These are phyloP conservation scores for Hortiboletus campestris DNA, from an alignment of 768 basidiomycete species.

Conservation along the genomic window DNA sequence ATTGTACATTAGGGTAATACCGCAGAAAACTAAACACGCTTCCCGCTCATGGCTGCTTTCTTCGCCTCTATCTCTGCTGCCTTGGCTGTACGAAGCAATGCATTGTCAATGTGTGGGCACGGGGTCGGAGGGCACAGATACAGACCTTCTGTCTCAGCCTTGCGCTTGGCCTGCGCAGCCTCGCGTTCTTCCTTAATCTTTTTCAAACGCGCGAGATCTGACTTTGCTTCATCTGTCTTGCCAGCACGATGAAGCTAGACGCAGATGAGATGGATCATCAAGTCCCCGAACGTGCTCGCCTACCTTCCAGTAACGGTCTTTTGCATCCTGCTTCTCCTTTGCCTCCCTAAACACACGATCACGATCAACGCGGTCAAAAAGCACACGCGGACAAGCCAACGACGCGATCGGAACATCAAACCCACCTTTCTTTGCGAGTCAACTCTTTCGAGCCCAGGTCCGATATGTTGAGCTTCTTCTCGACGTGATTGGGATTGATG, in stretches of 20 bases:
- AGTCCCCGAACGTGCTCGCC: constrained; percentile 8
- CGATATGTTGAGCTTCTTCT: constrained; percentile 72
- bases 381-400: background rate
- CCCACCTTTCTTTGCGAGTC: constrained; percentile 64
- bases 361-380: background rate
- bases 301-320: constrained; percentile 87
- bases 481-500: constrained; percentile 75
- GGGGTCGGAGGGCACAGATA: background rate
- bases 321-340: constrained; percentile 88
- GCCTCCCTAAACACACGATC: constrained; percentile 57
- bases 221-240: constrained; percentile 88
- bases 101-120: background rate
- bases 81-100: constrained; percentile 46
- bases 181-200: constrained; percentile 89
- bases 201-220: constrained; percentile 81
- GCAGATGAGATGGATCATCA: background rate
- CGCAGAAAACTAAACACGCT: constrained; percentile 38
- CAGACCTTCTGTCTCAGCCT: constrained; percentile 85
- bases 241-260: constrained; percentile 68
- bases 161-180: constrained; percentile 80
- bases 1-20: background rate
- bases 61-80: constrained; percentile 62
- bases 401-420: background rate
- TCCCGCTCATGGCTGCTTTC: constrained; percentile 35
- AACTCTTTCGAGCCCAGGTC: constrained; percentile 68